Evolutionary conservation across 2,329 filamentous ascomycete species (phyloP), one percentile per base, ranked within the genome.

Genomic region (Colletotrichum sp.): DNA sequence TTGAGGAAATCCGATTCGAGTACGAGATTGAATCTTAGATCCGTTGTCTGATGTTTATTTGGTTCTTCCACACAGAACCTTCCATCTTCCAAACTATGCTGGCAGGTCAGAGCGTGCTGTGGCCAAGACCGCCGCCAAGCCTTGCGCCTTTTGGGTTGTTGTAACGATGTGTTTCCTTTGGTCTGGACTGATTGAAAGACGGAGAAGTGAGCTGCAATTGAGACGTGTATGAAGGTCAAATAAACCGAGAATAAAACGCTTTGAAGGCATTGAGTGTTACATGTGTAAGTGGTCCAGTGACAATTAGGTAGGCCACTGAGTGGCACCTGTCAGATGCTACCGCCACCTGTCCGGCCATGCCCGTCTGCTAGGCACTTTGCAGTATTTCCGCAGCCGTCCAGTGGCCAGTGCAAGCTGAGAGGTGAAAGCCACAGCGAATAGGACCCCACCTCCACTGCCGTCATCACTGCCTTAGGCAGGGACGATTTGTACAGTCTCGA

Each of bases 401-500:
- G 44, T 21, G 44, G 9, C n/a, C n/a, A 21, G n/a, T 52, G 44
- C n/a, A 52, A 21, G 57, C 57, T 30, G 16, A 32, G 57, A 28
- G 57, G 36, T 30, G 55, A 52, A n/a, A 32, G 57, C 30, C 36
- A 71, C 36, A 2, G 59, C 32, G n/a, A 55, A 71, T 24, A 28
- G 69, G 26, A 69, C 73, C 70, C 73, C 73, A 76, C 73, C 57
- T 73, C 21, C 32, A 49, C 64, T 69, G 44, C 73, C 73, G 70
- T 76, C 70, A 76, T 76, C 57, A 76, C 57, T 76, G 73, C 73
- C 73, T 76, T 64, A 76, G 73, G 73, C 73, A 76, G 63, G 73
- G 70, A 76, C 70, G 15, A 49, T 55, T 60, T 69, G 30, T 62
- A 36, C 52, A 24, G 69, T 65, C 39, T 68, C 55, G 64, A 73